Evolutionary conservation across 768 basidiomycete genomes (phyloP), one percentile per base, ranked within the genome.

Genomic region (Tylopilus rubrobrunneus): DNA sequence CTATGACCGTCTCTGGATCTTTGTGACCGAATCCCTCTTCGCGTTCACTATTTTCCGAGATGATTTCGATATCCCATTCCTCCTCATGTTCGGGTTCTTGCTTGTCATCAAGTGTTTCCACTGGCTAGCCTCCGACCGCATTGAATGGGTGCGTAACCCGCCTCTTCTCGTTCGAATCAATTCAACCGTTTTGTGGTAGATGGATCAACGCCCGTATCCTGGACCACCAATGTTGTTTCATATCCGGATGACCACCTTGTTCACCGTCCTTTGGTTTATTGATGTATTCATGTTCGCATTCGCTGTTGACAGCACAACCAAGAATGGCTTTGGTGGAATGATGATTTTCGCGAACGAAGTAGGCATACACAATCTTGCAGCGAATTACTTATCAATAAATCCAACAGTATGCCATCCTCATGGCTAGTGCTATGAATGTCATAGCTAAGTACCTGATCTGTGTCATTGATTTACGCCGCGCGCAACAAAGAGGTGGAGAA

Each of bases 1-100:
- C 1, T 97, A 98, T 69, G 96, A 98, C 67, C 81, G 92, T 58
- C 81, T 92, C 29, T 98, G 97, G 96, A 94, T 95, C 74, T 97
- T 97, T 73, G 82, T 98, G 47, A 98, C 97, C 1, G 97, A 99
- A 69, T 95, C 92, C 7, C 77, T 99, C 34, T 76, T 99, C 48
- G 96, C 97, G 1, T 89, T 98, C 67, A 97, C 97, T 34, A 98
- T 98, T 60, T 99, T 99, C 73, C 82, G 94, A 55, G 92, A 95
- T 70, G 92, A 93, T 69, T 94, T 96, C 67, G 92, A 95, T 70
- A 80, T 86, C n/a, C 82, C 86, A 4, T 98, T 98, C 67, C 87
- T 87, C 43, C 74, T 94, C 60, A 92, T 96, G 87, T 98, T 98
- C 67, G 87, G 89, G n/a, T 84, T 92, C 64, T 75, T 99, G 11